Base-by-base conservation (phyloP, 805 yeast species). In the Nakazawaea sp. region DNA sequence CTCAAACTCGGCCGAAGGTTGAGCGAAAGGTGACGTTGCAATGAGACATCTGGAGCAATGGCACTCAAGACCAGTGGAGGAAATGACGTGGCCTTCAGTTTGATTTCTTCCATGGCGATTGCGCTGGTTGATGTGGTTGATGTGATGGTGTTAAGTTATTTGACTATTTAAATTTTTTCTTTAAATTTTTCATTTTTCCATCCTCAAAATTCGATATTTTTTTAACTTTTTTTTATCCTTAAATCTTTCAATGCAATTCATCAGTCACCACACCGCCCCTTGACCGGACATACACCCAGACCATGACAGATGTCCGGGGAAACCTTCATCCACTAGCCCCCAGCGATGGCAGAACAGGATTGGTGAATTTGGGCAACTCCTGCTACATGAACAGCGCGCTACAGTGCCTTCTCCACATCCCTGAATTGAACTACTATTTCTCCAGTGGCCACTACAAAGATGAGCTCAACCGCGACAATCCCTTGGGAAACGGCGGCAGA, bases 381-480 rank as follows among this genome's bases (percentile, higher is more conserved):
- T 89, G 97, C 56, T 89, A 87, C 56, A 88, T 89, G 97, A 88
- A 87, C 56, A 84, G 95, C 8, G 96, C 96, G 0, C 60, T 90
- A 31, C 97, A 92, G 52, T 90, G 97, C 51, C 61, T 90, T 29
- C 71, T 76, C 0, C 97, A 90, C 52, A 70, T 89, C 10, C 95
- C 95, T 1, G 96, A 87, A 55, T 58, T 92, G 18, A 73, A 80
- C 8, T 68, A 76, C 29, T 90, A 87, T 53, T 92, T 90, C 49
- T 59, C 80, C 26, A 73, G 70, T 49, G 72, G 74, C 38, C 62
- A 72, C 12, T 83, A 64, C 52, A 65, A 70, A 45, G 55, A 56
- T 3, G 97, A 90, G 49, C 59, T 90, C 33, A 92, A 92, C 52
- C 46, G 58, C 3, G 64, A 68, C 15, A 92, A 90, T 54, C 96